Evolutionary conservation across 1,284 basidiomycete genomes (phyloP).

Genomic region (Melampsora americana): DNA sequence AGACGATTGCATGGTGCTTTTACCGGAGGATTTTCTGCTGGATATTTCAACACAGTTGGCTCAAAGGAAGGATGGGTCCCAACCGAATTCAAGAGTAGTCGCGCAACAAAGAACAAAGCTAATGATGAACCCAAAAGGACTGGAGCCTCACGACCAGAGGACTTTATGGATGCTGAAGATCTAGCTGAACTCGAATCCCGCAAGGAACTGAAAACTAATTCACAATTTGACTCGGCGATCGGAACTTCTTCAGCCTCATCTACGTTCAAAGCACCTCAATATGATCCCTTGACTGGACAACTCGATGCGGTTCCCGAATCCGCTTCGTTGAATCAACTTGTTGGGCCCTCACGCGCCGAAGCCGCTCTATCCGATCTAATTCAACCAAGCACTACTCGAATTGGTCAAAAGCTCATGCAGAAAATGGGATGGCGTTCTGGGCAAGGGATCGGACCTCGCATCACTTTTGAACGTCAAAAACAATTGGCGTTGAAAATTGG

Average conservation of each 20-base stretch:
- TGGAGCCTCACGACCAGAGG: conserved; percentile 64
- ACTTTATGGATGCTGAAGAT: conserved; percentile 99
- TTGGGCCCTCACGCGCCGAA: conserved; percentile 48
- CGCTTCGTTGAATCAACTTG: conserved; percentile 48
- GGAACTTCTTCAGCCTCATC: conserved; percentile 33
- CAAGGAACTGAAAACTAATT: conserved; percentile 59
- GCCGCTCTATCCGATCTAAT: conserved; percentile 48
- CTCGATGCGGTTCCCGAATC: conserved; percentile 72
- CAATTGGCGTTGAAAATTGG: conserved; percentile 58
- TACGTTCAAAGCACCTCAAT: conserved; percentile 3
- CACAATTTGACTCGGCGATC: conserved; percentile 24
- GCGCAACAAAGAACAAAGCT: conserved; percentile 69
- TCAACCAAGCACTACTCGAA: conserved; percentile 47
- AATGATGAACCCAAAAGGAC: conserved; percentile 59
- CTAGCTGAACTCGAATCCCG: conserved; percentile 73
- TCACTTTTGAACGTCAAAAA: conserved; percentile 72
- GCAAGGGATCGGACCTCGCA: conserved; percentile 84
- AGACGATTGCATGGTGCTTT: conserved; percentile 92
- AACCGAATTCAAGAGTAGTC: conserved; percentile 65
- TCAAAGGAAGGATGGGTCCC: conserved; percentile 98
- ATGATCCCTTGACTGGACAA: conserved; percentile 45
- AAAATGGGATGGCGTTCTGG: conserved; percentile 94
- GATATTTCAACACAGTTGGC: conserved; percentile 94
- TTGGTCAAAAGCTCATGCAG: conserved; percentile 74
- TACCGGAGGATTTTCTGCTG: conserved; percentile 94